Percentiles rank a stretch among this genome's conserved stretches.
These are phyloP conservation scores for Zizania latifolia DNA, from an alignment of 176 grass and related monocot genomes.

Conservation along the genomic window DNA sequence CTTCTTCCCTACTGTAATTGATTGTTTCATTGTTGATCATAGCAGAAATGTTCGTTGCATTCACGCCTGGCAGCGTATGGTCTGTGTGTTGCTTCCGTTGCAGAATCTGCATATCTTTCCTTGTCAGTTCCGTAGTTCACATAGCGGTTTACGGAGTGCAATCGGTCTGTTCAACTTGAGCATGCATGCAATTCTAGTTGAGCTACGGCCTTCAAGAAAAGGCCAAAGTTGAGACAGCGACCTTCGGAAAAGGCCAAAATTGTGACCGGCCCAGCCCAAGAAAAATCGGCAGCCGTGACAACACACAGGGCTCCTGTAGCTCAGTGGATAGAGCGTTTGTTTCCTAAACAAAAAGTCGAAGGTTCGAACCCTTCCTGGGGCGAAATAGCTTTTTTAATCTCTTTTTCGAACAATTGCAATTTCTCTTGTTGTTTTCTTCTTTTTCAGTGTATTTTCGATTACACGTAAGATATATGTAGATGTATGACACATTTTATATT, in stretches of 20 bases:
- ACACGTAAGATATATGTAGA: too few species aligned
- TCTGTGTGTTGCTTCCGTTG: not conserved
- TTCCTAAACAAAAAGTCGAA: conserved; percentile 99
- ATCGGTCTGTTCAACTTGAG: not conserved
- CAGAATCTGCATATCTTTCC: not conserved
- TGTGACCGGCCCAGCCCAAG: conserved; percentile 20
- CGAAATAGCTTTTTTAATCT: not conserved
- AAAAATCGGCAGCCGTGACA: accelerated
- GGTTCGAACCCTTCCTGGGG: conserved; percentile 98
- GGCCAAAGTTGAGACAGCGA: not conserved
- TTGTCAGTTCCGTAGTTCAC: too few species aligned
- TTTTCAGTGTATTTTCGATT: too few species aligned
- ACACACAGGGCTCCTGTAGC: conserved; percentile 58
- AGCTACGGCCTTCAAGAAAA: not conserved
- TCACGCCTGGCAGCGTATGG: not conserved
- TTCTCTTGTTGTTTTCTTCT: too few species aligned
- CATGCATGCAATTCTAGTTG: not conserved
- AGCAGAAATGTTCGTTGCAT: conserved; percentile 39
- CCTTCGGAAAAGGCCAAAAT: conserved; percentile 13
- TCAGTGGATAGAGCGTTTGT: conserved; percentile 99
- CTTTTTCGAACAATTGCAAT: not conserved
- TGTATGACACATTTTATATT: too few species aligned
- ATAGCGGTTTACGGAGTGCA: too few species aligned
- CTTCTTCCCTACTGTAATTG: conserved; percentile 43
- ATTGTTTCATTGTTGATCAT: conserved; percentile 67